Base-by-base conservation (phyloP, 2,329 filamentous ascomycete genomes). In the Xylaria hypoxylon region DNA sequence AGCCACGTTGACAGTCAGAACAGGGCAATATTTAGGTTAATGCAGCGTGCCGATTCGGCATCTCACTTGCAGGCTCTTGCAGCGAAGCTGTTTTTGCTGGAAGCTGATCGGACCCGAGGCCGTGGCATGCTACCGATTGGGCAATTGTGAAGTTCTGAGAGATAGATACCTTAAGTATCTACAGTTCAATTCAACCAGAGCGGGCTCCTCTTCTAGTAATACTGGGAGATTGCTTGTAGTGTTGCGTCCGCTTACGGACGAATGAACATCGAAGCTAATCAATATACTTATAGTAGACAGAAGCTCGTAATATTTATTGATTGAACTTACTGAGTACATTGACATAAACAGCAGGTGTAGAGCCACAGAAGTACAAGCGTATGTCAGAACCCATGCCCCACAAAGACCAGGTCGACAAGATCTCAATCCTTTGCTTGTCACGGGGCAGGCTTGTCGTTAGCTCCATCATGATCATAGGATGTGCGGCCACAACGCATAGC, bases 81-180 rank as follows among this genome's bases (percentile, higher is more conserved):
- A 56, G 55, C 50, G 48, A 55, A 45, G 42, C 42, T 47, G 28
- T 45, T 31, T 50, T 38, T 57, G 53, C 38, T 60, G 57, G 52
- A 58, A 59, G 45, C 52, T 47, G 64, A 61, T 59, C 64, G 64
- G 67, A 52, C 64, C 67, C 67, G 67, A 68, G 26, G 19, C 56
- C 24, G 48, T 64, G 67, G 67, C 61, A 56, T 62, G 60, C 61
- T 64, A 51, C 67, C 67, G 67, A 68, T 68, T 68, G 67, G 63
- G 67, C 51, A 53, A 60, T 53, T 22, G 22, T 13, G 24, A 58
- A 44, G 8, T 15, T 47, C 24, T 24, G 24, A 44, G 22, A 24
- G 35, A 42, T 13, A 42, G 15, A 5, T 38, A 31, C 28, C 28
- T 24, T 24, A 19, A 26, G 15, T 47, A 31, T 11, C 40, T 48